Evolutionary conservation across 2,329 filamentous ascomycete species (phyloP), one percentile per base, ranked within the genome.

Genomic region (Daldinia sp.): DNA sequence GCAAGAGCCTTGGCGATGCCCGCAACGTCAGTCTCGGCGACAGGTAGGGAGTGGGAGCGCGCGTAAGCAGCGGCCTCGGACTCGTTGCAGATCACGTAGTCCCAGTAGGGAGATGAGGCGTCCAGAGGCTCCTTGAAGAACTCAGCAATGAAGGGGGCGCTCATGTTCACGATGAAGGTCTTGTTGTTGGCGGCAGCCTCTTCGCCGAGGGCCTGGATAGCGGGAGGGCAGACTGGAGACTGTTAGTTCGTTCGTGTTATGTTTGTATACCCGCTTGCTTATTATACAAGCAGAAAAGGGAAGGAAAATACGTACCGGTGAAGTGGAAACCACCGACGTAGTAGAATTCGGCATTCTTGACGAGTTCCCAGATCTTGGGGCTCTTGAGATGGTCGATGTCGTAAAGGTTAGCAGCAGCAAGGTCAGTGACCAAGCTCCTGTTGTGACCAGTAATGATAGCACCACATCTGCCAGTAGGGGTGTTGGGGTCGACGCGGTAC

Each of bases 121-220:
- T 97, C 93, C 54, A 99, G 89, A 73, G 90, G 92, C 56, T 98
- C 94, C 87, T 98, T 98, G 91, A 98, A 99, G 88, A 98, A 97
- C 80, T 97, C 92, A 42, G 92, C 86, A 78, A 99, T 97, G 86
- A 99, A 99, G 67, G 96, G 96, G 6, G 96, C 96, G 58, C 93
- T 96, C 69, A 99, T 89, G 74, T 94, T 97, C 75, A 99, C 90
- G 76, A 94, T 89, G 81, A 98, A 97, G 70, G 87, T 86, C 89
- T 99, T 99, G 88, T 98, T 91, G 81, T 93, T 90, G 72, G 87
- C 84, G 42, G 93, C 94, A 65, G 96, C 95, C 83, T 98, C 92
- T 82, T 97, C 91, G 74, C 92, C 95, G 55, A 99, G 88, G 73
- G 94, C 93, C 86, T 94, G 86, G 79, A 97, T 94, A 73, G 96